A percentile compares a stretch with the other conserved stretches of the same genome.
These are phyloP conservation scores for Fusarium nygamai DNA, from an alignment of 2,329 filamentous ascomycete species.

Conservation along the genomic window DNA sequence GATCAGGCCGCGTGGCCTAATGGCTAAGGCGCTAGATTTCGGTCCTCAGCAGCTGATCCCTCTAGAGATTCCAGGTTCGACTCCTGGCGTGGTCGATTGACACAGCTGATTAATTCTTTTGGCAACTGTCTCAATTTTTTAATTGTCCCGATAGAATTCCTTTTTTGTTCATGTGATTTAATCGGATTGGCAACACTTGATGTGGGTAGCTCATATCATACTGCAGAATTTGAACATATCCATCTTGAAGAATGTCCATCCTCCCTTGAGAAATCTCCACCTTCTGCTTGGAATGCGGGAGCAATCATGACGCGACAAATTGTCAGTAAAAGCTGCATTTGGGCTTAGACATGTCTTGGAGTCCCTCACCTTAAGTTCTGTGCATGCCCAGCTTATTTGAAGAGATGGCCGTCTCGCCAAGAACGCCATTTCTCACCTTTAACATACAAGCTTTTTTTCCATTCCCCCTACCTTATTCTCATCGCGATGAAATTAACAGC, in stretches of 20 bases:
- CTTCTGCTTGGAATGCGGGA: not conserved
- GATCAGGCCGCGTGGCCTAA: not conserved
- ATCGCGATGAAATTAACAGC: not conserved
- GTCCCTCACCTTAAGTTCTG: not conserved
- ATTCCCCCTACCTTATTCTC: not conserved
- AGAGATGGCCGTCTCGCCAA: not conserved
- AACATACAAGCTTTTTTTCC: not conserved
- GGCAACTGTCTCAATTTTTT: accelerated
- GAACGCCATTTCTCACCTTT: not conserved
- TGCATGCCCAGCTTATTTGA: not conserved
- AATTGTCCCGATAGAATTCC: too few species aligned
- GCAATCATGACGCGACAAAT: not conserved
- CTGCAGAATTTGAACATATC: too few species aligned
- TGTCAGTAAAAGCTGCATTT: not conserved
- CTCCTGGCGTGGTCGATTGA: not conserved
- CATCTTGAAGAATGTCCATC: not conserved
- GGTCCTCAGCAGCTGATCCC: not conserved
- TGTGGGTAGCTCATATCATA: accelerated
- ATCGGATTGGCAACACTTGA: accelerated
- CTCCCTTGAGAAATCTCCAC: not conserved
- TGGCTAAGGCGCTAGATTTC: not conserved
- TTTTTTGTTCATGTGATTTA: accelerated
- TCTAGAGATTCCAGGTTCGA: not conserved
- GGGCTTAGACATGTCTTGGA: not conserved
- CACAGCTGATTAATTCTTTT: not conserved